Evolutionary conservation across 1,284 basidiomycete species (phyloP).

Genomic region (Naganishia liquefaciens): DNA sequence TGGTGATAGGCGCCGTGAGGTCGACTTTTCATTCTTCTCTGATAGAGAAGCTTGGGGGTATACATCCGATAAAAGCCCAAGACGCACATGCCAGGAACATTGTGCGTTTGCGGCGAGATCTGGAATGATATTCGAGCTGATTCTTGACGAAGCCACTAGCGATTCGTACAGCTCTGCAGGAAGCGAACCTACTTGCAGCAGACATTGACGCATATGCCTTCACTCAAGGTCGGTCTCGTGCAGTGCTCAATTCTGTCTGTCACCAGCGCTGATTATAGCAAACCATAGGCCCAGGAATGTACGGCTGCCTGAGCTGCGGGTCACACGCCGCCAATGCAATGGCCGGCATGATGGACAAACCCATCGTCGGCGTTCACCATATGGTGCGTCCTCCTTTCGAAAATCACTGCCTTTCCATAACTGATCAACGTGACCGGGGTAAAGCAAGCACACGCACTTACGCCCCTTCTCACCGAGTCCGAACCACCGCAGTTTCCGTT

Average conservation of each 20-base stretch:
- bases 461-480: conserved; percentile 68
- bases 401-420: background rate
- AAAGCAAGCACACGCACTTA: conserved; percentile 92
- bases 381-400: conserved; percentile 64
- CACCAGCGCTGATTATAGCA: background rate
- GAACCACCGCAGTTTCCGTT: conserved; percentile 74
- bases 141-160: conserved; percentile 65
- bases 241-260: background rate
- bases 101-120: conserved; percentile 55
- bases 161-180: conserved; percentile 65
- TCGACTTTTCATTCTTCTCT: background rate
- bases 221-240: conserved; percentile 61
- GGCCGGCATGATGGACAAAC: conserved; percentile 72
- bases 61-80: conserved; percentile 76
- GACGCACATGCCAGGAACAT: conserved; percentile 68
- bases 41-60: conserved; percentile 66
- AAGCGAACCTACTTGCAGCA: conserved; percentile 62
- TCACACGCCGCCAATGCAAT: conserved; percentile 77
- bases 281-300: conserved; percentile 70
- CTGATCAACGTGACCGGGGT: conserved; percentile 3
- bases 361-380: conserved; percentile 85
- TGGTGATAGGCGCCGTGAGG: background rate
- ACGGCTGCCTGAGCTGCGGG: conserved; percentile 73
- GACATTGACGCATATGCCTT: conserved; percentile 85
- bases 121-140: no score